Conservation (phyloP, 2,329 filamentous ascomycete species). For the Drechslerella stenobrocha region DNA sequence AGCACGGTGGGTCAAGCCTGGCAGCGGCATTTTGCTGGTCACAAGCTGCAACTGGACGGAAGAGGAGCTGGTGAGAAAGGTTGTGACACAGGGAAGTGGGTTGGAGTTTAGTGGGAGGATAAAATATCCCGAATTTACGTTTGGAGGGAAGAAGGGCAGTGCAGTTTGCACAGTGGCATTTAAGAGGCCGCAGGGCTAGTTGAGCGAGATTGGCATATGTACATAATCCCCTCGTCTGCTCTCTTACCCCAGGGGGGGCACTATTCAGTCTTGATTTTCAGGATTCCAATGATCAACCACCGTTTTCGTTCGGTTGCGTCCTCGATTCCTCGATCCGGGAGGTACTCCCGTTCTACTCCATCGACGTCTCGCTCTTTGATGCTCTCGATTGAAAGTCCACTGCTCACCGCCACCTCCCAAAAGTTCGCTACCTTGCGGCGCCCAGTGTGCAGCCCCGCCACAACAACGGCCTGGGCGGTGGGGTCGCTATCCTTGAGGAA, state of each 20-base stretch:
- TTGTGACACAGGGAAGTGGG: slow-evolving; percentile 60
- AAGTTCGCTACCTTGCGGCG: slow-evolving; percentile 68
- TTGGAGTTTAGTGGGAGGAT: slow-evolving; percentile 67
- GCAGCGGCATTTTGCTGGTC: slow-evolving; percentile 74
- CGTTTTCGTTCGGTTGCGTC: slow-evolving; percentile 67
- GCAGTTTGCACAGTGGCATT: slow-evolving; percentile 88
- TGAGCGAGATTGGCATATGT: slow-evolving; percentile 19
- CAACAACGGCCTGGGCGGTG: slow-evolving; percentile 64
- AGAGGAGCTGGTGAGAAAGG: slow-evolving; percentile 79
- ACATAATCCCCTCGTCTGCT: slow-evolving; percentile 6
- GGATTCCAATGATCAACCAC: slow-evolving; percentile 68
- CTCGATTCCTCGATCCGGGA: slow-evolving; percentile 64
- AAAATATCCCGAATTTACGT: slow-evolving; percentile 82
- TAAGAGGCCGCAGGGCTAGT: slow-evolving; percentile 58
- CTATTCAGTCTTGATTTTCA: slow-evolving; percentile 55
- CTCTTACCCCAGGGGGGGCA: background rate
- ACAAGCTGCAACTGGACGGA: slow-evolving; percentile 99
- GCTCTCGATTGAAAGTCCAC: slow-evolving; percentile 65
- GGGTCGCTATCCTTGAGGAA: slow-evolving; percentile 61
- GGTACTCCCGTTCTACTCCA: slow-evolving; percentile 66
- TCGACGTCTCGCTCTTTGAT: slow-evolving; percentile 72
- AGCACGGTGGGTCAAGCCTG: slow-evolving; percentile 66
- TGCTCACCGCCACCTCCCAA: slow-evolving; percentile 60
- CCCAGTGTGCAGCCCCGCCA: slow-evolving; percentile 74
- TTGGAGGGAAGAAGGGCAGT: slow-evolving; percentile 85